phyloP scores from a whole-genome alignment of 805 yeast species.

The Sungouiozyma ichnusensis region DNA sequence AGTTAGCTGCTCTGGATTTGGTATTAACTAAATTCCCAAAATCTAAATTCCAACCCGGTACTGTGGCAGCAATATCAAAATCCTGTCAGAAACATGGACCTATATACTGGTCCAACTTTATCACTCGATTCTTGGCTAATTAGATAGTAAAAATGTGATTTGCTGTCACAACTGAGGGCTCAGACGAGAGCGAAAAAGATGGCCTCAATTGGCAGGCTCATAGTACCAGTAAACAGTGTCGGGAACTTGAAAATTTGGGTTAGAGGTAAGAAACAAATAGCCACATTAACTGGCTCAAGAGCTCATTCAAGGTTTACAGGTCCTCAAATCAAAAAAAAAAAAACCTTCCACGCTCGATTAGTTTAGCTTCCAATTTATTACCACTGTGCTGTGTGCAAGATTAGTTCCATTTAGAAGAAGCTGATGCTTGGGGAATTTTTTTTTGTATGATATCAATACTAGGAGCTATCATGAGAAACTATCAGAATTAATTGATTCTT shows the following conservation, averaged over 20 bases:
- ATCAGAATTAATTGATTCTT: slow-evolving; percentile 30
- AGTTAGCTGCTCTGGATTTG: slow-evolving; percentile 74
- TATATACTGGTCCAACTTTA: slow-evolving; percentile 59
- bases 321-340: slow-evolving; percentile 74
- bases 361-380: slow-evolving; percentile 69
- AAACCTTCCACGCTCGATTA: no score
- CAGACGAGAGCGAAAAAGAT: slow-evolving; percentile 48
- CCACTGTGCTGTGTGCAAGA: no score
- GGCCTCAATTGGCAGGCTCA: slow-evolving; percentile 95
- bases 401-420: slow-evolving; percentile 61
- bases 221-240: slow-evolving; percentile 63
- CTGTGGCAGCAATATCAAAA: slow-evolving; percentile 63
- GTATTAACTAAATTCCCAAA: slow-evolving; percentile 42
- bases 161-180: slow-evolving; percentile 39
- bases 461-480: slow-evolving; percentile 47
- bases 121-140: slow-evolving; percentile 31
- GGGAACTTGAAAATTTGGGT: slow-evolving; percentile 46
- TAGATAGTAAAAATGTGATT: slow-evolving; percentile 27
- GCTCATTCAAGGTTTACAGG: slow-evolving; percentile 90
- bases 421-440: slow-evolving; percentile 95
- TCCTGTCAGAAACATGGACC: slow-evolving; percentile 93
- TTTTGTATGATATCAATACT: slow-evolving; percentile 57
- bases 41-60: slow-evolving; percentile 45
- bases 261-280: slow-evolving; percentile 51
- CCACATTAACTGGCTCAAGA: slow-evolving; percentile 67